Evolutionary conservation across 192 early-diverging fungal genomes (phyloP).

Genomic region (Mortierella hygrophila): DNA sequence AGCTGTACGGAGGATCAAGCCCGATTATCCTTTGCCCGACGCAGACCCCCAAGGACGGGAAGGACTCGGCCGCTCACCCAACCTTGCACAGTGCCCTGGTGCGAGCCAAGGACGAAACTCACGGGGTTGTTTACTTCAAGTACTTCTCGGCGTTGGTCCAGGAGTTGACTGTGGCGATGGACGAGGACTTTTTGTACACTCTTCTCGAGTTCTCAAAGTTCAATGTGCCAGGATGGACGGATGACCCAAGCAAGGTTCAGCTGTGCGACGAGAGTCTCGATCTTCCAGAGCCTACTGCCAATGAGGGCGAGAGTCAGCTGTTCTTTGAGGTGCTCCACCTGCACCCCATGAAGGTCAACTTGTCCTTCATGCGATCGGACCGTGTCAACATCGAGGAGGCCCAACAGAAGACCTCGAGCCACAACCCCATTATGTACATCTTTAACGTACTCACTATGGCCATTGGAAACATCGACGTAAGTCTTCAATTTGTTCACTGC

Average conservation of each 20-base stretch:
- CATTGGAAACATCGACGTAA: conserved; percentile 95
- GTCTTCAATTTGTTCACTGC: conserved; percentile 18
- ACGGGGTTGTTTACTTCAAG: conserved; percentile 95
- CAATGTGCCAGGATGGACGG: conserved; percentile 72
- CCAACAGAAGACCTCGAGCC: conserved; percentile 55
- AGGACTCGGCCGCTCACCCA: conserved; percentile 66
- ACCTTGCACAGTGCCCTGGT: conserved; percentile 82
- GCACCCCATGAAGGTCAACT: conserved; percentile 94
- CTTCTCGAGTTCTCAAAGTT: conserved; percentile 91
- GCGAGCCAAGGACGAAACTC: conserved; percentile 91
- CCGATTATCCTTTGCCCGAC: conserved; percentile 98
- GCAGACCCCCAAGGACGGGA: conserved; percentile 79
- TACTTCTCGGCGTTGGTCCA: conserved; percentile 94
- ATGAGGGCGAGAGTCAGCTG: conserved; percentile 78
- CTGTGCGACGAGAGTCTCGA: conserved; percentile 66
- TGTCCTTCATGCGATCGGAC: conserved; percentile 94
- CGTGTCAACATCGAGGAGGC: conserved; percentile 74
- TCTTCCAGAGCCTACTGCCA: conserved; percentile 79
- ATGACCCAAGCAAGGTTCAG: conserved; percentile 46
- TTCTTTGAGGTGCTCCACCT: conserved; percentile 97
- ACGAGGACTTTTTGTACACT: conserved; percentile 92
- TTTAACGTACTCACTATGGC: conserved; percentile 96
- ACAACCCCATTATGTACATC: conserved; percentile 72
- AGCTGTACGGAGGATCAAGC: conserved; percentile 86
- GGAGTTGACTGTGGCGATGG: conserved; percentile 94